These are phyloP conservation scores for Sporisorium sorghi DNA, from an alignment of 1,284 basidiomycete genomes.

Conservation along the genomic window DNA sequence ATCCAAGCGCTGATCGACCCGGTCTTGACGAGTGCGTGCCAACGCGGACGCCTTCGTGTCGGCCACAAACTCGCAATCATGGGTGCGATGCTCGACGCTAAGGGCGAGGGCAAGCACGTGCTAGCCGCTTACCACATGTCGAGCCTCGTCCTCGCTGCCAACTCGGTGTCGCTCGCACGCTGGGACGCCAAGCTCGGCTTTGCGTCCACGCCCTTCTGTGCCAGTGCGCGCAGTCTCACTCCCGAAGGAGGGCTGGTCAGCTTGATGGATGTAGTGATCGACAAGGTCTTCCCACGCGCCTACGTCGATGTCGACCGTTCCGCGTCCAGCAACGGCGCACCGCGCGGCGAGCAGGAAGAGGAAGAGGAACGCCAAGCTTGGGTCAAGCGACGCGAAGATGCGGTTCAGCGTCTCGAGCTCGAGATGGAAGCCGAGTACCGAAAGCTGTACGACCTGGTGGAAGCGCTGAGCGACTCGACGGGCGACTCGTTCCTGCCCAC, in stretches of 20 bases:
- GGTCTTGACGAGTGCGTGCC: constrained; percentile 78
- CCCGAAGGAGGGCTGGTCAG: constrained; percentile 84
- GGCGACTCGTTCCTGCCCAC: constrained; percentile 34
- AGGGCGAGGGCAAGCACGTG: constrained; percentile 80
- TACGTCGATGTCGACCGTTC: constrained; percentile 65
- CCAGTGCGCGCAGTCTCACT: constrained; percentile 82
- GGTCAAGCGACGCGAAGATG: constrained; percentile 72
- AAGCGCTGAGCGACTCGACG: constrained; percentile 26
- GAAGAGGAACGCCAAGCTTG: constrained; percentile 75
- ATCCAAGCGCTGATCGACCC: constrained; percentile 81
- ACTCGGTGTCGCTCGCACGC: constrained; percentile 83
- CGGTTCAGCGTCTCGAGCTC: constrained; percentile 29
- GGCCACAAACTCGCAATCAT: constrained; percentile 86
- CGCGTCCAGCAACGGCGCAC: constrained; percentile 63
- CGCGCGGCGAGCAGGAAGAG: constrained; percentile 74
- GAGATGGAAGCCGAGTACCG: constrained; percentile 23
- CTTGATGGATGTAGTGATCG: constrained; percentile 80
- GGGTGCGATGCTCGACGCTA: constrained; percentile 74
- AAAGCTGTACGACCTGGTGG: constrained; percentile 38
- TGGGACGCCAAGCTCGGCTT: constrained; percentile 92
- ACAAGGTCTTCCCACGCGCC: constrained; percentile 73
- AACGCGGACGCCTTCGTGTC: constrained; percentile 76
- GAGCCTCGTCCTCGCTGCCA: constrained; percentile 80
- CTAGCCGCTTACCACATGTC: constrained; percentile 80
- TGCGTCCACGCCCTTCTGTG: constrained; percentile 75